phyloP scores from a whole-genome alignment of 345 rosid genomes.

The Syzygium aromaticum region DNA sequence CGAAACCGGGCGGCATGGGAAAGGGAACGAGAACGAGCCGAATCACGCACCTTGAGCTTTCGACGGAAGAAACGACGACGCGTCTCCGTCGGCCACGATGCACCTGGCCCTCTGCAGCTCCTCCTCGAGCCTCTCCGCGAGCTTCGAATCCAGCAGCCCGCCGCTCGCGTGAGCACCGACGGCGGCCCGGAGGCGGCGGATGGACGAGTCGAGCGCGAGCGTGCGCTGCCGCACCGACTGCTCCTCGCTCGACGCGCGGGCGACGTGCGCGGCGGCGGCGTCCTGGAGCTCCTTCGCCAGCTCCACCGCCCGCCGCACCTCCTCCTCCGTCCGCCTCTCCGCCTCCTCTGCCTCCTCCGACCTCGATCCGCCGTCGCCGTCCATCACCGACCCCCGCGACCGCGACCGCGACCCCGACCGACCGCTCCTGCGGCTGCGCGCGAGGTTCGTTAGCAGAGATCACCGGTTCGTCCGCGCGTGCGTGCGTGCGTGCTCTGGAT shows the following conservation, averaged over 20 bases:
- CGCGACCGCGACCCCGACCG: not conserved
- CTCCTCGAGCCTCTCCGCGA: slow-evolving; percentile 67
- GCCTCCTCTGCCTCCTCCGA: slow-evolving; percentile 8
- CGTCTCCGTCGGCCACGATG: slow-evolving; percentile 68
- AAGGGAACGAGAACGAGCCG: not conserved
- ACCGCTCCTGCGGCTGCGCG: not conserved
- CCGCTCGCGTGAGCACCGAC: slow-evolving; percentile 3
- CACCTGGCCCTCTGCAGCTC: slow-evolving; percentile 77
- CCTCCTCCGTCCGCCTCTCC: slow-evolving; percentile 36
- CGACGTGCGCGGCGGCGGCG: slow-evolving; percentile 39
- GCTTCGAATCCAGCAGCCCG: slow-evolving; percentile 30
- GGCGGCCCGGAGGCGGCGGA: slow-evolving; percentile 52
- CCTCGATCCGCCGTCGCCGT: not conserved
- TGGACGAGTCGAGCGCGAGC: slow-evolving; percentile 54
- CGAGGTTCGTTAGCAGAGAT: not conserved
- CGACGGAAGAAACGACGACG: slow-evolving; percentile 72
- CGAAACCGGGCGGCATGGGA: not conserved
- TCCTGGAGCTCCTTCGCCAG: slow-evolving; percentile 77
- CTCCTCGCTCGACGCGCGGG: slow-evolving; percentile 51
- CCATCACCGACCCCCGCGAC: not conserved
- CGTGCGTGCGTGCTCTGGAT: not conserved
- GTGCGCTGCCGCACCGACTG: slow-evolving; percentile 60
- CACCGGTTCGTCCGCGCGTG: not conserved
- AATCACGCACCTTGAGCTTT: slow-evolving; percentile 43
- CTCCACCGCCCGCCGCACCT: slow-evolving; percentile 54